Base-by-base conservation (phyloP, 345 rosid genomes). In the Barbarea vulgaris region DNA sequence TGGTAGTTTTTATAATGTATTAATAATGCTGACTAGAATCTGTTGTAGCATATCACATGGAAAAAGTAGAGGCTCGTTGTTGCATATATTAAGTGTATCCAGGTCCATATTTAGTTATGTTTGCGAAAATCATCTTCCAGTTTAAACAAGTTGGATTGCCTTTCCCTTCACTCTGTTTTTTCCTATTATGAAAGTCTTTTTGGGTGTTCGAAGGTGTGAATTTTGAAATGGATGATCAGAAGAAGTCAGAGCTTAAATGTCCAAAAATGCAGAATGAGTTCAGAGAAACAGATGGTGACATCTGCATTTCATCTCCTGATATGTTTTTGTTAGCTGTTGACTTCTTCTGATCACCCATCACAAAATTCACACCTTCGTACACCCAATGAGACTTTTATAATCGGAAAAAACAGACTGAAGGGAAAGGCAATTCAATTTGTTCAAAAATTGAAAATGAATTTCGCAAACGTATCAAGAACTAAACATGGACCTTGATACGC, bases 21-120 rank as follows among this genome's bases (percentile, higher is more conserved):
- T 11, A 41, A 56, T 18, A 27, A 41, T 25, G 24, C 17, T 57
- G 15, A 70, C 44, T 33, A 48, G 56, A 71, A 60, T 71, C 47
- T n/a, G 48, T 51, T 61, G 64, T 18, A 60, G 39, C 41, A 47
- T 46, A 46, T 30, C 44, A 62, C 62, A 27, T 62, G 41, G 30
- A 8, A 50, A 25, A 62, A 42, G 44, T 73, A 44, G 62, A 37
- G 33, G 28, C 61, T 62, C 28, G 24, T 17, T 15, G 28, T 15
- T 62, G 69, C 51, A 72, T 59, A 50, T 60, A 72, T 25, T 60
- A 61, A 27, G 4, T 22, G 69, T 17, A 72, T 50, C 30, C 41
- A 50, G 30, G 21, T 50, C 59, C 53, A 61, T 30, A n/a, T 61
- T 4, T 72, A 36, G 30, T 10, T 34, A 50, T 21, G 3, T 72